These are phyloP conservation scores for Cladosporium sp. DNA, from an alignment of 2,329 filamentous ascomycete species.

Conservation along the genomic window DNA sequence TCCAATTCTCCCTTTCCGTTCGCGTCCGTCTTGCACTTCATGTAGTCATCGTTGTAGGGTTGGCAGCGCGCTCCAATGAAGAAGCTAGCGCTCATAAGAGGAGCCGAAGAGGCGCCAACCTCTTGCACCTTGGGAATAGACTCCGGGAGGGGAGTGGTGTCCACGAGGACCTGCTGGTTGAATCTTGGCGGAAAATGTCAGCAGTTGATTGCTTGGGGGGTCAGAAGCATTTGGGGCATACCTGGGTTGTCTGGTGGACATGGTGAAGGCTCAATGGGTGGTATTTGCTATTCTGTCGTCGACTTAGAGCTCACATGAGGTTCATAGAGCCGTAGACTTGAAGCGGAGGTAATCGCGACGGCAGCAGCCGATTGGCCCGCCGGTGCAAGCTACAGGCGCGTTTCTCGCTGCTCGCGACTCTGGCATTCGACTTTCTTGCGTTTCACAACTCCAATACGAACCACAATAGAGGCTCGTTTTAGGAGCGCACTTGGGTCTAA, in stretches of 20 bases:
- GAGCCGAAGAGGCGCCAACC: slow-evolving; percentile 88
- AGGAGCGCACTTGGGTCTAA: too few relatives aligned
- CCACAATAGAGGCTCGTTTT: background rate
- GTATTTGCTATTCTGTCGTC: slow-evolving; percentile 6
- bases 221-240: slow-evolving; percentile 34
- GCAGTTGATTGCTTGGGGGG: background rate
- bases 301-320: slow-evolving; percentile 6
- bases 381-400: slow-evolving; percentile 6
- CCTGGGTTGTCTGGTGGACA: slow-evolving; percentile 59
- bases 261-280: slow-evolving; percentile 37
- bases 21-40: slow-evolving; percentile 98
- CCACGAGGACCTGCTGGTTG: slow-evolving; percentile 88
- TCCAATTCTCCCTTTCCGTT: slow-evolving; percentile 87
- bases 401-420: slow-evolving; percentile 8
- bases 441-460: slow-evolving; percentile 7
- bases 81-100: slow-evolving; percentile 85
- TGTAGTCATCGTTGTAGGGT: slow-evolving; percentile 97
- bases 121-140: slow-evolving; percentile 90
- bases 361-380: slow-evolving; percentile 4
- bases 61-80: slow-evolving; percentile 96
- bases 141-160: slow-evolving; percentile 91
- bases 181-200: slow-evolving; percentile 60
- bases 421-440: slow-evolving; percentile 6
- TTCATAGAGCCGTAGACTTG: slow-evolving; percentile 1
- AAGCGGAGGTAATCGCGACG: slow-evolving; percentile 12